Evolutionary conservation across 2,329 filamentous ascomycete species (phyloP).

Genomic region (Trematosphaeria pertusa): DNA sequence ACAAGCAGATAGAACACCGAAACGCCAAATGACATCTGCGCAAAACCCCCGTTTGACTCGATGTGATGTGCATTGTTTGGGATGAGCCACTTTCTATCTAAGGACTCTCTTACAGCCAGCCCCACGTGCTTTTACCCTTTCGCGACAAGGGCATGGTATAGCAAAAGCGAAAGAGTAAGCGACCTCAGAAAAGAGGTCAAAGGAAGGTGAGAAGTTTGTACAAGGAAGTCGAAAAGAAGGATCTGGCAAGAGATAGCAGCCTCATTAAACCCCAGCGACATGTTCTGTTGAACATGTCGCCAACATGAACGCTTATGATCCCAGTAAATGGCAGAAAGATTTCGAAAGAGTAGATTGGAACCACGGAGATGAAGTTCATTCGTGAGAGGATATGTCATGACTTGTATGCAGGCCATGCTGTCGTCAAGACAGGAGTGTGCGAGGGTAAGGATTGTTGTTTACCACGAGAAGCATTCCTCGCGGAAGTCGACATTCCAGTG

Average conservation of each 20-base stretch:
- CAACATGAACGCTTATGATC: not conserved
- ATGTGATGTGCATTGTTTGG: conserved; percentile 4
- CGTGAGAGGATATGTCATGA: conserved; percentile 2
- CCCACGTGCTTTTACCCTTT: too few species aligned
- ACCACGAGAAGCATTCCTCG: conserved; percentile 78
- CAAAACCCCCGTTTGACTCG: not conserved
- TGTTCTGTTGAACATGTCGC: not conserved
- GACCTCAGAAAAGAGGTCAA: conserved; percentile 8
- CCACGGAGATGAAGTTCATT: conserved; percentile 9
- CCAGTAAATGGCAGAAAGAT: not conserved
- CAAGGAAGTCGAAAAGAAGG: conserved; percentile 28
- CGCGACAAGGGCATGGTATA: too few species aligned
- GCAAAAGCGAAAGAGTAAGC: not conserved
- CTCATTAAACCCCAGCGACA: conserved; percentile 11
- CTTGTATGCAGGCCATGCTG: not conserved
- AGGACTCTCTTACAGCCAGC: conserved; percentile 1
- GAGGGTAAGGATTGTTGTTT: conserved; percentile 16
- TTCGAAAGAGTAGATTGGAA: not conserved
- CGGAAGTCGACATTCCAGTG: conserved; percentile 76
- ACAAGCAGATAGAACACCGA: too few species aligned
- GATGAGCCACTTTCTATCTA: conserved; percentile 9
- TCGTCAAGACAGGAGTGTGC: conserved; percentile 8
- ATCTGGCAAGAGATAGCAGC: not conserved
- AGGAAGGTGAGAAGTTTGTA: conserved; percentile 37
- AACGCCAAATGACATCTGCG: too few species aligned